Conservation (phyloP, 495 filamentous ascomycete genomes). For the Podospora pseudocomata region DNA sequence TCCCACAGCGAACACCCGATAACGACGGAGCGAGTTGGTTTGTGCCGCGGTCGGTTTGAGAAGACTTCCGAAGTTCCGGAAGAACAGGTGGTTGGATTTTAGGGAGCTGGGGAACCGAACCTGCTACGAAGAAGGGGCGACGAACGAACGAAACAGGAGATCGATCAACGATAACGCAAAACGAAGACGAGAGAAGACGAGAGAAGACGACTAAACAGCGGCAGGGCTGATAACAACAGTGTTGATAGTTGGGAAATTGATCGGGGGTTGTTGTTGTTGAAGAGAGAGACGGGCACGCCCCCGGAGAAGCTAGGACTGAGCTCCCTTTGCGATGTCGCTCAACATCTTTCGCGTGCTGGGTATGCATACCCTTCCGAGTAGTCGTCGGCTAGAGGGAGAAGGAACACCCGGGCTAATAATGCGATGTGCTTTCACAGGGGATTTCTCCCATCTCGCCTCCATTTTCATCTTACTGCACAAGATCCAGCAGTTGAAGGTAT, state of each 20-base stretch:
- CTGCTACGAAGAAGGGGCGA: neutral
- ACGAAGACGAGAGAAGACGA: too few relatives aligned
- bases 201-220: neutral
- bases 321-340: slow-evolving; percentile 50
- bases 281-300: neutral
- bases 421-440: slow-evolving; percentile 50
- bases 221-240: too few relatives aligned
- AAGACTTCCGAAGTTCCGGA: too few relatives aligned
- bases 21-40: too few relatives aligned
- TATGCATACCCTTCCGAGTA: slow-evolving; percentile 39
- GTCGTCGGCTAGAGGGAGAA: neutral
- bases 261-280: neutral
- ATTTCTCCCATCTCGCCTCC: slow-evolving; percentile 91
- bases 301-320: neutral
- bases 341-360: slow-evolving; percentile 87
- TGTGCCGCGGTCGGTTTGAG: too few relatives aligned
- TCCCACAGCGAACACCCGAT: too few relatives aligned
- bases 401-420: slow-evolving; percentile 15
- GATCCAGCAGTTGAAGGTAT: slow-evolving; percentile 85
- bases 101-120: neutral
- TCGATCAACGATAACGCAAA: neutral
- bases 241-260: too few relatives aligned
- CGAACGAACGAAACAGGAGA: neutral
- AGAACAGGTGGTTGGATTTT: too few relatives aligned
- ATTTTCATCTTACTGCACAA: slow-evolving; percentile 94